Evolutionary conservation across 176 grass and related monocot species (phyloP), one percentile per base, ranked within the genome.

Genomic region (Chrysopogon serrulatus): DNA sequence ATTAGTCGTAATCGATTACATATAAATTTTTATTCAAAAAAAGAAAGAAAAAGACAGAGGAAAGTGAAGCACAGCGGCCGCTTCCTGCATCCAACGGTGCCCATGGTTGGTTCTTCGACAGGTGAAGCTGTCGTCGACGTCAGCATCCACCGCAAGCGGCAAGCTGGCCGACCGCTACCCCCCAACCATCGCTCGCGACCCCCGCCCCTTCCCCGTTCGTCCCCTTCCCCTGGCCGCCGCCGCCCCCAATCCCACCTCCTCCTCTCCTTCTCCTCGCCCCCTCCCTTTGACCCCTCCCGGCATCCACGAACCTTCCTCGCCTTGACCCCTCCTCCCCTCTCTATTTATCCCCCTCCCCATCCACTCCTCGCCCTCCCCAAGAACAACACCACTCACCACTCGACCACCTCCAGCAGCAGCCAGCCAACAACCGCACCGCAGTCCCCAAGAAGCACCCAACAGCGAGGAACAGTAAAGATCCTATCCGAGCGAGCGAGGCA

Each of bases 141-240:
- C 78, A 81, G 31, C 78, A 10, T 5, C 44, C 45, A 21, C 2
- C 32, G 43, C 39, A 39, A 59, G 74, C 72, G 73, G 47, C 61
- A 16, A 65, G 60, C 64, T n/a, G 63, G 63, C 78, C 78, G 63
- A 67, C 63, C 78, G 17, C 44, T 23, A 15, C 6, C 43, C 78
- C 78, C 78, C 78, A 68, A 73, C 53, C 80, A 73, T 13, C 27
- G 59, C 44, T 13, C 27, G 59, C 44, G 62, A 19, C 43, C 78
- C 30, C 15, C n/a, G 10, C 39, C 2, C 27, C 15, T 37, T 11
- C 1, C 31, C 15, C 17, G 24, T 21, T 53, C 18, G 10, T 30
- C 11, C 27, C 61, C 43, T 81, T 6, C 59, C 42, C 16, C 82
- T 24, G 68, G 73, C 83, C 83, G 73, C 73, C 80, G 26, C 65